phyloP scores from a whole-genome alignment of 345 rosid genomes.

The Eucalyptus pauciflora region DNA sequence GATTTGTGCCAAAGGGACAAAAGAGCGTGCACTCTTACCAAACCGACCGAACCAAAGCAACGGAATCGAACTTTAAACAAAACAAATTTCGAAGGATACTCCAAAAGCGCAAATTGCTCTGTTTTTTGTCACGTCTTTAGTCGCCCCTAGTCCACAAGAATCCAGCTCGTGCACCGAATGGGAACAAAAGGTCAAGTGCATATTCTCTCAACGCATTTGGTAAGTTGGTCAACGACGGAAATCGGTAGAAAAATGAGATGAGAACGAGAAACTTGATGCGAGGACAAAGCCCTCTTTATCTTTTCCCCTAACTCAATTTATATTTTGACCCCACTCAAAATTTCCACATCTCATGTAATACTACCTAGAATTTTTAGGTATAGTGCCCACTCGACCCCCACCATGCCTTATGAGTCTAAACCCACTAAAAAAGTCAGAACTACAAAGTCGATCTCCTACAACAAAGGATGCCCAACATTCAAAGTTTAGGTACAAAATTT shows the following conservation, averaged over 20 bases:
- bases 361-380: not conserved
- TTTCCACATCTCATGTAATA: not conserved
- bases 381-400: not conserved
- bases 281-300: not conserved
- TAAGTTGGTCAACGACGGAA: not conserved
- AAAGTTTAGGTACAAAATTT: not conserved
- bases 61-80: not conserved
- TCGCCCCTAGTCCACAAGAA: not conserved
- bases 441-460: fast-evolving
- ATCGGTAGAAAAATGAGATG: not conserved
- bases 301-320: not conserved
- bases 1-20: not conserved
- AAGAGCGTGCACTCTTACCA: not conserved
- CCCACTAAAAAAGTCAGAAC: not conserved
- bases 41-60: not conserved
- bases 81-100: not conserved
- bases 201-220: not conserved
- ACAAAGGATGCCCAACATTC: not conserved
- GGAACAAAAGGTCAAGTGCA: not conserved
- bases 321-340: not conserved
- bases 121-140: not conserved
- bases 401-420: not conserved
- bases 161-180: not conserved
- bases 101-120: not conserved
- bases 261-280: not conserved